Conservation (phyloP, 306 rosid genomes). For the Cucurbita pepo region DNA sequence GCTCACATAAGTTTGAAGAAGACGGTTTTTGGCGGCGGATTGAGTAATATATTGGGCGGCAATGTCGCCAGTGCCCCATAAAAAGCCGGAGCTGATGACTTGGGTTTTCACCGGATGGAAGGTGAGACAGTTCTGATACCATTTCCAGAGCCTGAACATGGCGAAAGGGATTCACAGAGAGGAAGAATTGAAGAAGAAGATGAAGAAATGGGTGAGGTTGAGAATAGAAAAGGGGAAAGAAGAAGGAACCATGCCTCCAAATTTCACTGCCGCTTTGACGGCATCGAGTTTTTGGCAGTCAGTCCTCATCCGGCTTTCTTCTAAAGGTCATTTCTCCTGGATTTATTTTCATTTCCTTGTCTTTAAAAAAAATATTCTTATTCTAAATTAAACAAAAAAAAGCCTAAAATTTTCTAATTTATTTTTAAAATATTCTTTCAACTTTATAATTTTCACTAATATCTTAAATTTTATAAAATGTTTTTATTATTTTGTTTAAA, state of each 20-base stretch:
- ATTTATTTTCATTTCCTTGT: neutral
- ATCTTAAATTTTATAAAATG: no score
- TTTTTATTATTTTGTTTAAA: no score
- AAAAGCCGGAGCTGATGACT: slow-evolving; percentile 44
- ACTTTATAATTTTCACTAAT: no score
- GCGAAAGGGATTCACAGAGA: neutral
- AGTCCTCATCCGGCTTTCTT: neutral
- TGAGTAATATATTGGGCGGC: slow-evolving; percentile 69
- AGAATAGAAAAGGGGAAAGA: neutral
- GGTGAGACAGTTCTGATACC: slow-evolving; percentile 61
- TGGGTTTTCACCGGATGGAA: slow-evolving; percentile 68
- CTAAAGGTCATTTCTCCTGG: neutral
- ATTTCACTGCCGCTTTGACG: neutral
- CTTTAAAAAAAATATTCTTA: no score
- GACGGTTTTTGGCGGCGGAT: slow-evolving; percentile 24
- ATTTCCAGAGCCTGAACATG: slow-evolving; percentile 47
- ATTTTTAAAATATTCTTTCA: no score
- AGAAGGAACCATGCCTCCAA: neutral
- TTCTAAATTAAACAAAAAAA: no score
- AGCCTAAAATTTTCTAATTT: no score
- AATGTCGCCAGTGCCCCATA: slow-evolving; percentile 69
- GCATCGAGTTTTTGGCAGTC: neutral
- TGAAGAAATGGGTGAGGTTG: neutral
- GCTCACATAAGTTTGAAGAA: slow-evolving; percentile 33
- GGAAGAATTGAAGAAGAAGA: neutral